Conservation (phyloP, 2,329 filamentous ascomycete species). For the Arachnopeziza araneosa region DNA sequence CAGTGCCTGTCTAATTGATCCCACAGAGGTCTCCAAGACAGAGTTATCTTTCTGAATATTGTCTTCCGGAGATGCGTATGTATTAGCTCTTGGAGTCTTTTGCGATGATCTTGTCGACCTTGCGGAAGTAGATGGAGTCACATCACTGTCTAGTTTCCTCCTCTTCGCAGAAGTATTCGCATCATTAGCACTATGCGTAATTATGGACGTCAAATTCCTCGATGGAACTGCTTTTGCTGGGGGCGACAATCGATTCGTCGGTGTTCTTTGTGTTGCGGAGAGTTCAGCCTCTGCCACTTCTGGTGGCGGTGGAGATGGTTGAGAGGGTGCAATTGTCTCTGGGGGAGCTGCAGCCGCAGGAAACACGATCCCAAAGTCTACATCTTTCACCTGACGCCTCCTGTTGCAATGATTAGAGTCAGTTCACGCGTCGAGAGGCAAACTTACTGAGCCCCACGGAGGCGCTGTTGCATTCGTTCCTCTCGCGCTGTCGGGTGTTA, state of each 20-base stretch:
- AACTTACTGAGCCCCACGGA: slow-evolving; percentile 58
- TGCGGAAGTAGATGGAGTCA: slow-evolving; percentile 15
- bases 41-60: slow-evolving; percentile 3
- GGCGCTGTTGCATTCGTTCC: slow-evolving; percentile 58
- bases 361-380: slow-evolving; percentile 52
- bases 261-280: slow-evolving; percentile 8
- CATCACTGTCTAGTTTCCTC: slow-evolving; percentile 25
- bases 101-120: slow-evolving; percentile 24
- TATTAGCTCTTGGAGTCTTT: slow-evolving; percentile 17
- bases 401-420: slow-evolving; percentile 32
- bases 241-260: slow-evolving; percentile 3
- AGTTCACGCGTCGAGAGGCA: not conserved
- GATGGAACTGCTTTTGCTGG: slow-evolving; percentile 1
- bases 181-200: slow-evolving; percentile 18
- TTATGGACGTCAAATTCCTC: not conserved
- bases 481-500: slow-evolving; percentile 42
- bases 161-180: slow-evolving; percentile 32
- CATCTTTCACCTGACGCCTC: slow-evolving; percentile 50
- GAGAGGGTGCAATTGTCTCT: slow-evolving; percentile 6
- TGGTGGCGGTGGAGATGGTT: slow-evolving; percentile 8
- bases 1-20: not conserved
- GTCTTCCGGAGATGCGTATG: not conserved
- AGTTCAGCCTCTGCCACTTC: slow-evolving; percentile 12
- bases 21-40: not conserved
- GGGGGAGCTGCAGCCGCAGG: slow-evolving; percentile 28